phyloP scores from a whole-genome alignment of 2,329 filamentous ascomycete genomes.

The Hortaea werneckii region DNA sequence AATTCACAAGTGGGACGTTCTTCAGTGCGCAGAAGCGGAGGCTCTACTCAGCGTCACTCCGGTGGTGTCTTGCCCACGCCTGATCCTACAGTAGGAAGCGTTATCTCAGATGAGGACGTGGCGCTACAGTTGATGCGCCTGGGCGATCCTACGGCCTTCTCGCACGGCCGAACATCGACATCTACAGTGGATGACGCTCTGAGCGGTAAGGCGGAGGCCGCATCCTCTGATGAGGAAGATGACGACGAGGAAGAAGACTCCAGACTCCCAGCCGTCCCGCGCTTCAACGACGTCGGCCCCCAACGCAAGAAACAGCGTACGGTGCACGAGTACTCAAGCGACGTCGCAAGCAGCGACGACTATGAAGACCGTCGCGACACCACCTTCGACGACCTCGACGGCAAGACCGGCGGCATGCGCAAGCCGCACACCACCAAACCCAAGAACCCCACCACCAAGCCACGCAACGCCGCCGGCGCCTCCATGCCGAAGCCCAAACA shows the following conservation, averaged over 20 bases:
- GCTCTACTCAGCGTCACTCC: constrained; percentile 28
- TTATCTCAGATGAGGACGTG: constrained; percentile 96
- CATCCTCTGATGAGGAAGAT: constrained; percentile 58
- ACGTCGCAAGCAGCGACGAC: constrained; percentile 53
- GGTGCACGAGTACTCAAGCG: constrained; percentile 43
- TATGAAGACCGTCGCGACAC: constrained; percentile 44
- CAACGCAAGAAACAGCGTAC: constrained; percentile 27
- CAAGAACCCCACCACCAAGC: constrained; percentile 20
- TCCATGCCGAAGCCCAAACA: constrained; percentile 43
- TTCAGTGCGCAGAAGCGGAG: constrained; percentile 46
- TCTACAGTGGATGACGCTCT: constrained; percentile 91
- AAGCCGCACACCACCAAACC: constrained; percentile 35
- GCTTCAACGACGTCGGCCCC: constrained; percentile 19
- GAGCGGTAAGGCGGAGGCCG: constrained; percentile 75
- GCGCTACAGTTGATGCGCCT: constrained; percentile 94
- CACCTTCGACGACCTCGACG: constrained; percentile 46
- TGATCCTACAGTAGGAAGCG: constrained; percentile 93
- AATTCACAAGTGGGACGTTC: constrained; percentile 13
- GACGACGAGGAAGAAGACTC: constrained; percentile 67
- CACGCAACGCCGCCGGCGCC: constrained; percentile 17
- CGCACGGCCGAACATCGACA: constrained; percentile 82
- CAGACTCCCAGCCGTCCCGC: constrained; percentile 17
- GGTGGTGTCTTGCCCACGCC: constrained; percentile 69
- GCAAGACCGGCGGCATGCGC: constrained; percentile 38
- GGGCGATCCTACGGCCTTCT: constrained; percentile 86